These are phyloP conservation scores for Pulveroboletus frians DNA, from an alignment of 768 basidiomycete genomes.

Conservation along the genomic window DNA sequence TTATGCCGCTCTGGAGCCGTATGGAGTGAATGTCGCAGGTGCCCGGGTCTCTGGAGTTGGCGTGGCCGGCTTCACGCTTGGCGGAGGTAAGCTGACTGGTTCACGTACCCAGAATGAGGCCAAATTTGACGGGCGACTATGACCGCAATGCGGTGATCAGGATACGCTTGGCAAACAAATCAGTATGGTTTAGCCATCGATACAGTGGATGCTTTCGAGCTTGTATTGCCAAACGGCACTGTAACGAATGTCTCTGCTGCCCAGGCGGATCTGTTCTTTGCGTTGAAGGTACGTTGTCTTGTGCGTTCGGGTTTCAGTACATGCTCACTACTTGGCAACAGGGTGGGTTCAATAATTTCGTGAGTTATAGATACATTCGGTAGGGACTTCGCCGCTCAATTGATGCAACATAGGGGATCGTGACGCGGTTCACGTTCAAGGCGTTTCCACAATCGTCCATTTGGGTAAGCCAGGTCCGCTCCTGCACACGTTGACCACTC, in stretches of 20 bases:
- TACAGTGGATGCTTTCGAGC: constrained; percentile 49
- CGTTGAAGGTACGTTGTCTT: constrained; percentile 33
- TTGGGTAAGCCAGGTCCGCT: constrained; percentile 16
- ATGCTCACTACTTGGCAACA: constrained; percentile 23
- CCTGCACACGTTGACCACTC: constrained; percentile 1
- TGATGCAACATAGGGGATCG: constrained; percentile 43
- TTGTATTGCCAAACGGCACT: constrained; percentile 54
- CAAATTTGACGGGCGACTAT: constrained; percentile 5
- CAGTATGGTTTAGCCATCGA: constrained; percentile 55
- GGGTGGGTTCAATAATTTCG: constrained; percentile 66
- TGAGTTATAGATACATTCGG: constrained; percentile 16
- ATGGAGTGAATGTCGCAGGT: constrained; percentile 52
- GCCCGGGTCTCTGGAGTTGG: constrained; percentile 55
- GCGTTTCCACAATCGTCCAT: constrained; percentile 32
- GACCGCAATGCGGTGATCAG: constrained; percentile 27
- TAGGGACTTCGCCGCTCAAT: constrained; percentile 29
- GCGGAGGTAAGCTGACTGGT: constrained; percentile 41
- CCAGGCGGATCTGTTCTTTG: constrained; percentile 41
- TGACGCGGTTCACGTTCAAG: constrained; percentile 52
- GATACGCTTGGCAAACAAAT: constrained; percentile 63
- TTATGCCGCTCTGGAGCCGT: constrained; percentile 48
- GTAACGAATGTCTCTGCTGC: constrained; percentile 34
- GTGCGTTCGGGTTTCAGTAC: background rate
- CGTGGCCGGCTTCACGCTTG: constrained; percentile 54
- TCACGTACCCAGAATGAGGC: background rate